These are phyloP conservation scores for Monosporozyma yasuniensis DNA, from an alignment of 805 yeast genomes.

Conservation along the genomic window DNA sequence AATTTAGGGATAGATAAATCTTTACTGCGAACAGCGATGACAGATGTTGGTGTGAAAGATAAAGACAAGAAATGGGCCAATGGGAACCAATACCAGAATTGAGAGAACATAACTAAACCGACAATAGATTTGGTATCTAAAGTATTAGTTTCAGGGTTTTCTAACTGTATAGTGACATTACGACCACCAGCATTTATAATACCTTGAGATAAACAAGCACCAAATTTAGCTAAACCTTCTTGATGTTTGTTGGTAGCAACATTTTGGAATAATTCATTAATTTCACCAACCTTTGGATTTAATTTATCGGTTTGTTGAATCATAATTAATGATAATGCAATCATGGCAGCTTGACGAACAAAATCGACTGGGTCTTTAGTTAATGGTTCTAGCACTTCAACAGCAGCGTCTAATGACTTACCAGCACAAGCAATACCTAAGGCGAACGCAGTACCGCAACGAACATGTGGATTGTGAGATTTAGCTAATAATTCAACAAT, in stretches of 20 bases:
- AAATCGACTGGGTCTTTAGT: slow-evolving; percentile 91
- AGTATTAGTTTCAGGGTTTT: slow-evolving; percentile 81
- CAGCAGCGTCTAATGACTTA: slow-evolving; percentile 76
- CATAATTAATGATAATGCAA: slow-evolving; percentile 84
- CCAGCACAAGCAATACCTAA: slow-evolving; percentile 97
- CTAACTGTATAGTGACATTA: slow-evolving; percentile 87
- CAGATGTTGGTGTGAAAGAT: slow-evolving; percentile 86
- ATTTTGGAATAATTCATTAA: slow-evolving; percentile 64
- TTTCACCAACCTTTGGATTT: slow-evolving; percentile 67
- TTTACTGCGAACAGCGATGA: slow-evolving; percentile 68
- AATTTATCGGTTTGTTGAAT: slow-evolving; percentile 81
- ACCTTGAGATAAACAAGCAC: slow-evolving; percentile 95
- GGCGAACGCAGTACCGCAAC: slow-evolving; percentile 97
- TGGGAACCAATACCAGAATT: slow-evolving; percentile 99
- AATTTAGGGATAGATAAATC: slow-evolving; percentile 84
- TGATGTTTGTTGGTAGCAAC: slow-evolving; percentile 84
- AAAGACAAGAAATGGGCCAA: slow-evolving; percentile 84
- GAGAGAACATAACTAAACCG: slow-evolving; percentile 81
- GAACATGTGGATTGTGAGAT: slow-evolving; percentile 94
- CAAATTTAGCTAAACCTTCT: slow-evolving; percentile 94
- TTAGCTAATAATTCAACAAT: slow-evolving; percentile 88
- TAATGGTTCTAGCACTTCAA: slow-evolving; percentile 86
- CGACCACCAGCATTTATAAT: slow-evolving; percentile 98
- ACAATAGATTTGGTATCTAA: slow-evolving; percentile 85
- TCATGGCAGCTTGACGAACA: slow-evolving; percentile 95